Percentiles rank a stretch among this genome's conserved stretches.
These are phyloP conservation scores for Huntiella moniliformis DNA, from an alignment of 2,329 filamentous ascomycete genomes.

Conservation along the genomic window DNA sequence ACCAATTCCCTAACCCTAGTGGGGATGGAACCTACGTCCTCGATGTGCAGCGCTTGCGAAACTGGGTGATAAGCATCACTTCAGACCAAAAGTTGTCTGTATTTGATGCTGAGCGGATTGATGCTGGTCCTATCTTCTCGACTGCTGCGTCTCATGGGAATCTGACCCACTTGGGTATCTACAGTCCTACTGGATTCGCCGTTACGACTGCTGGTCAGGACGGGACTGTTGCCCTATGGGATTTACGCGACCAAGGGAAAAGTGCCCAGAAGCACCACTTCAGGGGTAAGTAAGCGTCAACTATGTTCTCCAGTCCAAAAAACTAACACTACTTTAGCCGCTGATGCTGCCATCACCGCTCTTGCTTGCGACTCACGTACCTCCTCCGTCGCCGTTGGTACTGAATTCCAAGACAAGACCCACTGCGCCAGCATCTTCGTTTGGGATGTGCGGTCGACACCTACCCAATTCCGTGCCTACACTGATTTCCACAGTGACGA, in stretches of 20 bases:
- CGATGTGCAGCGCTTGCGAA: constrained; percentile 8
- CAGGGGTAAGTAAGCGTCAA: constrained; percentile 19
- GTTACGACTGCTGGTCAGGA: constrained; percentile 56
- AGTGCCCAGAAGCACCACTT: constrained; percentile 26
- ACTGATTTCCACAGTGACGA: constrained; percentile 50
- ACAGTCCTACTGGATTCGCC: constrained; percentile 31
- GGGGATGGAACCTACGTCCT: constrained; percentile 9
- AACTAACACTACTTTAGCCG: constrained; percentile 5
- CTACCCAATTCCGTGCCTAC: constrained; percentile 32
- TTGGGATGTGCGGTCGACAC: constrained; percentile 35
- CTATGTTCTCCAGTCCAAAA: not conserved
- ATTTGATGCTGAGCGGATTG: constrained; percentile 20
- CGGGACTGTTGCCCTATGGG: constrained; percentile 47
- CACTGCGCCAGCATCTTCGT: constrained; percentile 41
- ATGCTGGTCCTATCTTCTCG: constrained; percentile 24
- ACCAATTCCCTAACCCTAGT: constrained; percentile 11
- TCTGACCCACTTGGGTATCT: constrained; percentile 41
- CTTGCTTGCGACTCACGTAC: constrained; percentile 39
- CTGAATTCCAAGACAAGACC: constrained; percentile 47
- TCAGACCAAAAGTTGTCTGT: constrained; percentile 8
- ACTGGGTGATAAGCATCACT: constrained; percentile 3
- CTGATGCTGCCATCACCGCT: constrained; percentile 35
- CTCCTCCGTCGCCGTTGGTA: constrained; percentile 50
- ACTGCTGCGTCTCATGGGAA: constrained; percentile 35
- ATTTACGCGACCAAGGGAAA: constrained; percentile 31